Base-by-base conservation (phyloP, 208 protist species). In the Endotrypanum monterogeii region DNA sequence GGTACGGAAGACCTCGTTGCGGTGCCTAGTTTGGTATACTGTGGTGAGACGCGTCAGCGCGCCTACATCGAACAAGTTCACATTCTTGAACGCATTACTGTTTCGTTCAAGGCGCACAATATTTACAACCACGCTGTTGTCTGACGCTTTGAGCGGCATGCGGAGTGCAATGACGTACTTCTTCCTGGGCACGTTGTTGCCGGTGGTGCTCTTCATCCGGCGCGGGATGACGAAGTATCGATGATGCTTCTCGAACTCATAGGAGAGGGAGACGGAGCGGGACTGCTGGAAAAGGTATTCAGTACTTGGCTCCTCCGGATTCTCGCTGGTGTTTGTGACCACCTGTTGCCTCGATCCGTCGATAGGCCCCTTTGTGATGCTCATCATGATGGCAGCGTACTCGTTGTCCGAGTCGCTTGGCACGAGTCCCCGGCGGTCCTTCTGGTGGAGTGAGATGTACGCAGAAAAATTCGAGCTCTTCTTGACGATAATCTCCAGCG, bases 321-420 rank as follows among this genome's bases (percentile, higher is more conserved):
- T 81, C 50, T 70, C 78, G 48, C 58, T 79, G 32, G 80, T 85
- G 76, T 74, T 85, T 46, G 72, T 61, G 20, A 87, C 56, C 28
- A 86, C 55, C 61, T 82, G 73, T 58, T 88, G 80, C 55, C 58
- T 65, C 16, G 60, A 72, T 14, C 80, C 76, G 56, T 77, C 54
- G 16, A 77, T 61, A 58, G 82, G 74, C n/a, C 76, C 82, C 62
- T 79, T 41, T 1, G 74, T 78, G 18, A 91, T 68, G 51, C 75
- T 83, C 60, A 91, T 30, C 79, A 91, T 86, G 32, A 91, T 69
- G 16, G 76, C 76, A 11, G 84, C 80, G 78, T 89, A 91, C 70
- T 80, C 77, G 71, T 62, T 67, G 46, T 91, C 87, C 1, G 79
- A 44, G 67, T 88, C 79, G 18, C 55, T 78, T 32, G 39, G 62